Conservation (phyloP, 768 basidiomycete species). For the Candolleomyces eurysporus region DNA sequence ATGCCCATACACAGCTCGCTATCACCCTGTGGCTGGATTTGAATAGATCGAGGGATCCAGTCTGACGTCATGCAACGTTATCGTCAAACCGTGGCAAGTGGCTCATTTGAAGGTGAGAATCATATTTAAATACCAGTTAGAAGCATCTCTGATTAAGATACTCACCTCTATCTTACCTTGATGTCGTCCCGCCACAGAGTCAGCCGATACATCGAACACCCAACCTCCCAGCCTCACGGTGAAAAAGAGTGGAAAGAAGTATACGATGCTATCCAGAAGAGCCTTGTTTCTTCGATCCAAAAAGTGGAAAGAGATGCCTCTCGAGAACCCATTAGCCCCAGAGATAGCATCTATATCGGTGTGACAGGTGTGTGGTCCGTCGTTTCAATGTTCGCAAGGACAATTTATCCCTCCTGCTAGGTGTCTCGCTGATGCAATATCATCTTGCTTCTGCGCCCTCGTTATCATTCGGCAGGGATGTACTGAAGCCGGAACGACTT, state of each 20-base stretch:
- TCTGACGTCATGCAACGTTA: too few species aligned
- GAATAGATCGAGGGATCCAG: too few species aligned
- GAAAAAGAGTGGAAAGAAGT: slow-evolving; percentile 19
- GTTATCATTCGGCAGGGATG: neutral
- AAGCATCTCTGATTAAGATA: too few species aligned
- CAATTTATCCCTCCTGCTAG: slow-evolving; percentile 8
- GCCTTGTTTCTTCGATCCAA: slow-evolving; percentile 21
- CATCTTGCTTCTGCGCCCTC: slow-evolving; percentile 13
- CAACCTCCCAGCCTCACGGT: slow-evolving; percentile 15
- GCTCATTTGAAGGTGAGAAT: too few species aligned
- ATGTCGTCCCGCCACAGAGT: too few species aligned
- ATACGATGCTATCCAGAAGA: slow-evolving; percentile 21
- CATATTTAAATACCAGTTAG: too few species aligned
- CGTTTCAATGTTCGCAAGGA: neutral
- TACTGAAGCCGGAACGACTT: slow-evolving; percentile 15
- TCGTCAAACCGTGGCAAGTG: too few species aligned
- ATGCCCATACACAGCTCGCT: too few species aligned
- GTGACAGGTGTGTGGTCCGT: slow-evolving; percentile 7
- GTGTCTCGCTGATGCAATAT: slow-evolving; percentile 25
- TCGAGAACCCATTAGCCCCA: slow-evolving; percentile 7
- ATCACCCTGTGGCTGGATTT: too few species aligned
- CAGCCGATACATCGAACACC: slow-evolving; percentile 17
- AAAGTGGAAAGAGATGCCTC: slow-evolving; percentile 18
- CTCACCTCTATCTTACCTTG: too few species aligned
- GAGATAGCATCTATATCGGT: slow-evolving; percentile 26